A percentile compares a stretch with the other conserved stretches of the same genome.
Evolutionary conservation across 495 filamentous ascomycete species (phyloP).

Genomic region (Oleoguttula mirabilis): DNA sequence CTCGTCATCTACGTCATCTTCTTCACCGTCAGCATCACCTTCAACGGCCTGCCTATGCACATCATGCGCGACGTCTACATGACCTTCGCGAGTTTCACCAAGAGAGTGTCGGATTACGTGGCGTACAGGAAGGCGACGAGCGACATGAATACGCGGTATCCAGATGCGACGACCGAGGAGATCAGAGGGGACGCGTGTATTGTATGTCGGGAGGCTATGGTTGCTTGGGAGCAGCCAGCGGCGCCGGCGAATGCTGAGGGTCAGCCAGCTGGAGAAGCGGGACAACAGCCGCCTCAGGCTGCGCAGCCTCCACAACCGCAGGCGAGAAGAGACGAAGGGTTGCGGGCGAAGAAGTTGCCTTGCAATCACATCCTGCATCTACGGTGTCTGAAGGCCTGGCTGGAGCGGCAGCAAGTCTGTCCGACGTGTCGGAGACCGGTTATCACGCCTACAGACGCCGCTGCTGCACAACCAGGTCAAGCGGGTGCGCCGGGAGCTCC

Average conservation of each 20-base stretch:
- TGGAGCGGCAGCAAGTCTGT: conserved; percentile 96
- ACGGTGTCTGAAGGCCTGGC: conserved; percentile 86
- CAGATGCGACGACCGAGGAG: conserved; percentile 83
- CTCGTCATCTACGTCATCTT: conserved; percentile 78
- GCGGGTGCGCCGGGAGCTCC: conserved; percentile 6
- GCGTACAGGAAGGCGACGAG: conserved; percentile 77
- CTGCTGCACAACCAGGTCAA: conserved; percentile 4
- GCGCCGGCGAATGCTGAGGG: conserved; percentile 23
- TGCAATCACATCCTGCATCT: conserved; percentile 95
- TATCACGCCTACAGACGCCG: conserved; percentile 24
- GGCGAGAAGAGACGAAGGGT: conserved; percentile 54
- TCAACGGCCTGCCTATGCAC: conserved; percentile 91
- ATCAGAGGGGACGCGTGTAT: conserved; percentile 90
- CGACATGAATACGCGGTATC: conserved; percentile 85
- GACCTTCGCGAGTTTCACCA: conserved; percentile 80
- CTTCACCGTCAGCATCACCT: conserved; percentile 83
- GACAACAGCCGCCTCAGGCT: conserved; percentile 10
- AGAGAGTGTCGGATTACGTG: conserved; percentile 74
- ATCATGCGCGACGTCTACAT: conserved; percentile 92
- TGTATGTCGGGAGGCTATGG: conserved; percentile 95
- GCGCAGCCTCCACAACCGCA: conserved; percentile 21
- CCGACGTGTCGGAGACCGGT: conserved; percentile 87
- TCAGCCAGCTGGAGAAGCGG: too few relatives aligned
- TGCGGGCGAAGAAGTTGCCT: conserved; percentile 85
- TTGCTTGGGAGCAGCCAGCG: conserved; percentile 43